phyloP scores from a whole-genome alignment of 169 alveolate species.

The Perkinsus chesapeaki region DNA sequence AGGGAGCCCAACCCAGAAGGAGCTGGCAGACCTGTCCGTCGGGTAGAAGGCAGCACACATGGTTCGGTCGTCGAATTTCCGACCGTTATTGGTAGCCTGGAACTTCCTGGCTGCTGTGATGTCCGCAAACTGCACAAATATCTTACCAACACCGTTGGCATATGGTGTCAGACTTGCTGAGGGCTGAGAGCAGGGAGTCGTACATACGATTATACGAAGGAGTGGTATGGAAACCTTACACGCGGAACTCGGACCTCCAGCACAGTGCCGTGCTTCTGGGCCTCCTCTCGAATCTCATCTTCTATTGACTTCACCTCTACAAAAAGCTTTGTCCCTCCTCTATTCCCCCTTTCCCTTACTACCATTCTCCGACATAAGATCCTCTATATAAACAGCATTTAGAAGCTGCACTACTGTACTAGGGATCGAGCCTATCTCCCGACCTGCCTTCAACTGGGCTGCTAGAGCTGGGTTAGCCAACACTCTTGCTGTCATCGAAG shows the following conservation, averaged over 20 bases:
- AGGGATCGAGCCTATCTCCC: conserved; percentile 52
- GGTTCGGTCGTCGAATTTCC: conserved; percentile 61
- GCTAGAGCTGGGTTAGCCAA: conserved; percentile 57
- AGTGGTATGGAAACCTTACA: conserved; percentile 27
- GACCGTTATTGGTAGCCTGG: conserved; percentile 59
- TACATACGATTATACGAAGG: background rate
- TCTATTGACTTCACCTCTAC: conserved; percentile 34
- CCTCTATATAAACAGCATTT: conserved; percentile 60
- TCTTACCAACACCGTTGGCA: conserved; percentile 29
- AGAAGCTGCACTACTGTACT: conserved; percentile 58
- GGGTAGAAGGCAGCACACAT: conserved; percentile 70
- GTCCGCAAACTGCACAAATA: conserved; percentile 51
- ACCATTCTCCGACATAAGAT: conserved; percentile 40
- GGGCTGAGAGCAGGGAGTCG: background rate
- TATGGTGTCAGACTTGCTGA: background rate
- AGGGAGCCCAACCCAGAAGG: no score
- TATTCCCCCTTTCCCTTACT: background rate
- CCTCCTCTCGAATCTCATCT: conserved; percentile 50
- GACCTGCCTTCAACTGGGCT: conserved; percentile 54
- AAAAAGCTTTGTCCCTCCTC: background rate
- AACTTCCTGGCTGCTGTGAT: conserved; percentile 54
- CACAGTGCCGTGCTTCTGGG: conserved; percentile 58
- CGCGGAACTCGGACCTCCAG: conserved; percentile 59
- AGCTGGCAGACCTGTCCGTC: conserved; percentile 44
- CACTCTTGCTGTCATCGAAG: conserved; percentile 41